Base-by-base conservation (phyloP, 257 asterid species). In the Datura wrightii region DNA sequence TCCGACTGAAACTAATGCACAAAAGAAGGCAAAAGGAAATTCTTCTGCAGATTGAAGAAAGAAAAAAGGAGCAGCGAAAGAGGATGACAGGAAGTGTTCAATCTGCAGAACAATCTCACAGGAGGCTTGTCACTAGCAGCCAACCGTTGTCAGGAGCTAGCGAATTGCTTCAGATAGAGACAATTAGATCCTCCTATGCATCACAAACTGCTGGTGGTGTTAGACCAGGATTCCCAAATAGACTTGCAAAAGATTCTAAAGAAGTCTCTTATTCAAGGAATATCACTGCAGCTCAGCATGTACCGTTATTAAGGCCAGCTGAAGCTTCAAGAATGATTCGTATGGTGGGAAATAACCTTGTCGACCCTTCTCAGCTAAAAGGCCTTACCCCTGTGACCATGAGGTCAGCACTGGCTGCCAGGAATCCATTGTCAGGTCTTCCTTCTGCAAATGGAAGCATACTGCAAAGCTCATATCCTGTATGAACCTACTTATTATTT, bases 1-100 rank as follows among this genome's bases (percentile, higher is more conserved):
- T 94, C 79, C 92, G 97, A 19, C 83, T 88, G 82, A 91, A 93
- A 85, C 89, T 93, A 72, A 82, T 82, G 85, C 91, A 83, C 82
- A 94, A 89, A 88, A 87, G 93, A 87, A 87, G 88, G 84, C 85
- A 90, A 81, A 90, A 85, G 90, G 89, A 78, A 82, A 82, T 79
- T 16, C 87, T 87, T 85, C 86, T 82, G 36, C 85, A 90, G 83
- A 83, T 84, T 16, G 91, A 85, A 84, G 84, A 85, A 83, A 82
- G 82, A 71, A 88, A 86, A 85, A 91, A 79, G 86, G 85, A 87
- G 82, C 82, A 83, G 16, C 84, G 53, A 36, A 92, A 88, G 63
- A 90, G 87, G 79, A 89, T 83, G 60, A 79, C 91, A 1, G 83
- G 87, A 89, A 88, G 89, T 83, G 82, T 85, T 83, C 89, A 82